phyloP scores from a whole-genome alignment of 148 eudicot species.

The Agrostemma githago region DNA sequence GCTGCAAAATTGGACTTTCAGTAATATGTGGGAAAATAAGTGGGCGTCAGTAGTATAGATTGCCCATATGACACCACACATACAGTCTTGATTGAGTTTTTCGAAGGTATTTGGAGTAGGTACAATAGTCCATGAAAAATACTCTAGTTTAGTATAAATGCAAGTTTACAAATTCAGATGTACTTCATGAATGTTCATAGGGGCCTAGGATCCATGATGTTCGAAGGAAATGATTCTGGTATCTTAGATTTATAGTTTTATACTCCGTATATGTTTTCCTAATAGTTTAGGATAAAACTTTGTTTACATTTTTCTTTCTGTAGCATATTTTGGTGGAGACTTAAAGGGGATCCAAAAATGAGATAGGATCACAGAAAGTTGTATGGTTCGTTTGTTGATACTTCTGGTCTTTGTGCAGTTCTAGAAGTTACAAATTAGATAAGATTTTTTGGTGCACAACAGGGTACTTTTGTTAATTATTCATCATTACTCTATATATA shows the following conservation, averaged over 20 bases:
- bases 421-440: not conserved
- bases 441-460: not conserved
- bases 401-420: not conserved
- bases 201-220: not conserved
- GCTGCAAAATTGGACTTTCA: constrained; percentile 10
- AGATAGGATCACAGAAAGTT: not conserved
- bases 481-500: too few species aligned
- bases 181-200: not conserved
- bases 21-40: constrained; percentile 13
- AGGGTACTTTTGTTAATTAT: too few species aligned
- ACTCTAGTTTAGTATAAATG: not conserved
- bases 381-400: not conserved
- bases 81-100: not conserved
- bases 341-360: not conserved
- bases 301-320: not conserved
- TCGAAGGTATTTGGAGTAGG: not conserved
- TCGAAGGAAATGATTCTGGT: not conserved
- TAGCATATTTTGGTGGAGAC: not conserved
- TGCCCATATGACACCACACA: constrained; percentile 9
- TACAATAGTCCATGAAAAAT: not conserved
- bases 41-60: constrained; percentile 8
- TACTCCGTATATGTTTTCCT: not conserved
- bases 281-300: not conserved
- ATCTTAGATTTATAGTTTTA: not conserved
- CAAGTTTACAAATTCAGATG: not conserved